Base-by-base conservation (phyloP, 2,329 filamentous ascomycete species). In the Teratosphaeria gauchensis region DNA sequence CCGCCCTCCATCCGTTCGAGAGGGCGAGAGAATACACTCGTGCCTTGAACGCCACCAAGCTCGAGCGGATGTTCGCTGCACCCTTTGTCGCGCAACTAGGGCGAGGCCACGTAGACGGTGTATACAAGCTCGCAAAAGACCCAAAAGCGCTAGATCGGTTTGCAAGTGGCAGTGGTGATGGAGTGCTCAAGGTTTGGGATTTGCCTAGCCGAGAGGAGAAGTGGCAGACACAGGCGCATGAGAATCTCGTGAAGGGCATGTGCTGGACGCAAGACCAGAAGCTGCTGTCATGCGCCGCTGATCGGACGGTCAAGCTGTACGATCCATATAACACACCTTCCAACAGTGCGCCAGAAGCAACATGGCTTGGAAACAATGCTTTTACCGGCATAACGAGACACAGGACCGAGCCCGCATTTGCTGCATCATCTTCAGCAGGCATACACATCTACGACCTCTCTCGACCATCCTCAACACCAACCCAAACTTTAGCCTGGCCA, bases 181-280 rank as follows among this genome's bases (percentile, higher is more conserved):
- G 94, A 64, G 85, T 96, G 9, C 84, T 99, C 59, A 99, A 99
- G 75, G 88, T 94, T 35, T 95, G 91, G 91, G 87, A 95, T 74
- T 77, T 94, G 65, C 83, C 85, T 8, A 86, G 80, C 62, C 79
- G 84, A 58, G 84, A 88, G 31, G 87, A 94, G 71, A 80, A 87
- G 54, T 92, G 89, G 86, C 82, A 89, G 67, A 82, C 83, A 2
- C 84, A 88, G 63, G 92, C 91, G 28, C 95, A 99, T 72, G 89
- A 96, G 67, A 95, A 95, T 66, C 87, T 96, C 52, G 90, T 97
- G 66, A 96, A 95, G 78, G 89, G 88, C 14, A 80, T 96, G 71
- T 88, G 86, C 66, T 99, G 92, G 88, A 96, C 91, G 2, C 82
- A 84, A 52, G 90, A 95, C 66, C 83, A 86, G 69, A 92, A 91